phyloP scores from a whole-genome alignment of 2,329 filamentous ascomycete species.

The Dothideomycetes sp. region DNA sequence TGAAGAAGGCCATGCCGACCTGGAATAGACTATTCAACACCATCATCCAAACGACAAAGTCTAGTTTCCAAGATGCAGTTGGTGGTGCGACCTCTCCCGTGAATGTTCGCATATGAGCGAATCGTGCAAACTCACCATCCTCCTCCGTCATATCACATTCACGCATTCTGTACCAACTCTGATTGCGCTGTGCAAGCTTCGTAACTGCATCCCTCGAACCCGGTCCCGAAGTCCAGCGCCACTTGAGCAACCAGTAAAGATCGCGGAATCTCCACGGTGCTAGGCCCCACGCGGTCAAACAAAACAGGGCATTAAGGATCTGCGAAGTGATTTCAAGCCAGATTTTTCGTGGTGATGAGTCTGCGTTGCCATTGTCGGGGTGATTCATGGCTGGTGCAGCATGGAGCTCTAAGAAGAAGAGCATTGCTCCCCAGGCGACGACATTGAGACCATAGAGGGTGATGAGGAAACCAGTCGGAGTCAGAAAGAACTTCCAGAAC shows the following conservation, averaged over 20 bases:
- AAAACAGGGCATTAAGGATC: slow-evolving; percentile 75
- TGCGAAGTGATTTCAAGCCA: slow-evolving; percentile 84
- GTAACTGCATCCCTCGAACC: background rate
- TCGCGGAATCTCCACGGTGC: slow-evolving; percentile 79
- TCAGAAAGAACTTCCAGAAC: slow-evolving; percentile 64
- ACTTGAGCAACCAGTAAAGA: slow-evolving; percentile 60
- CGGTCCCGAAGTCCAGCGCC: slow-evolving; percentile 33
- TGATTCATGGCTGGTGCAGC: slow-evolving; percentile 54
- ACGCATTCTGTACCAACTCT: slow-evolving; percentile 6
- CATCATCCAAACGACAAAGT: slow-evolving; percentile 69
- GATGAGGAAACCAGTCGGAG: slow-evolving; percentile 64
- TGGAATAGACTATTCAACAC: slow-evolving; percentile 72
- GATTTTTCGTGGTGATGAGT: slow-evolving; percentile 56
- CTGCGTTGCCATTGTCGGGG: slow-evolving; percentile 21
- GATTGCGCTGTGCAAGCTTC: slow-evolving; percentile 4
- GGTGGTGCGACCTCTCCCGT: slow-evolving; percentile 60
- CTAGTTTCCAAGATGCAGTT: slow-evolving; percentile 63
- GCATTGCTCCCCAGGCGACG: slow-evolving; percentile 83
- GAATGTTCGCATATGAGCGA: slow-evolving; percentile 22
- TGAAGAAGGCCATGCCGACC: slow-evolving; percentile 60
- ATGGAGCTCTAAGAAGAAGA: slow-evolving; percentile 74
- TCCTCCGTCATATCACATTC: background rate
- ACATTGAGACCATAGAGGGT: slow-evolving; percentile 73
- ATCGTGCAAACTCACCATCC: background rate
- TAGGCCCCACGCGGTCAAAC: slow-evolving; percentile 74